Evolutionary conservation across 1,284 basidiomycete species (phyloP), one percentile per base, ranked within the genome.

Genomic region (Mycena sp.): DNA sequence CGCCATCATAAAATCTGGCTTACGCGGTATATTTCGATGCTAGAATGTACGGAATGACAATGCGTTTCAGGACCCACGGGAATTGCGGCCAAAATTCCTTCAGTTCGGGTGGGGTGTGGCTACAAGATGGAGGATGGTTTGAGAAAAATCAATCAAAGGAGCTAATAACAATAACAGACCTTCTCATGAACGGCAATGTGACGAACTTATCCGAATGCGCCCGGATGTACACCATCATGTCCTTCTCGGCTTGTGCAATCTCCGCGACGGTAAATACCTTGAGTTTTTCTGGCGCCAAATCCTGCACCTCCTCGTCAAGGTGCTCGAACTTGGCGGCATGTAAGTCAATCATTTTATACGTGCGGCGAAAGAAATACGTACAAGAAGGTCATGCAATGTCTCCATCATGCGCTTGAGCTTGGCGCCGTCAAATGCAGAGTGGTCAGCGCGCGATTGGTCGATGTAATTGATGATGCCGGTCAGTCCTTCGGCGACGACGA

Each of bases 31-130:
- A 50, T 59, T 67, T 73, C 58, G 62, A 70, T 4, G 76, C 75
- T 6, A 80, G 63, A 14, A 80, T 26, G 55, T 73, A 78, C 4
- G 79, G 78, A 7, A 78, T 57, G 2, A 77, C 61, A 6, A 78
- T 30, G 55, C 77, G 76, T 29, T 76, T 74, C 4, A 81, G 57
- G 19, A 78, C 48, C 79, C 79, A 80, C 1, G 77, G 77, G 68
- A 80, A 72, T 1, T 68, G 63, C 1, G 80, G 80, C 73, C 74
- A 80, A n/a, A 68, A 61, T 12, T 69, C 72, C 63, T 78, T 79
- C 65, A 70, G 69, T 29, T 75, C 73, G 3, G 76, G 72, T 16
- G 77, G 69, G 6, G 75, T 78, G 61, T 81, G 80, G 52, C 77
- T 80, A 21, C 19, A 19, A 21, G 23, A 6, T 37, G 9, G 43